Evolutionary conservation across 148 eudicot species (phyloP), one percentile per base, ranked within the genome.

Genomic region (Fagopyrum homotropicum): DNA sequence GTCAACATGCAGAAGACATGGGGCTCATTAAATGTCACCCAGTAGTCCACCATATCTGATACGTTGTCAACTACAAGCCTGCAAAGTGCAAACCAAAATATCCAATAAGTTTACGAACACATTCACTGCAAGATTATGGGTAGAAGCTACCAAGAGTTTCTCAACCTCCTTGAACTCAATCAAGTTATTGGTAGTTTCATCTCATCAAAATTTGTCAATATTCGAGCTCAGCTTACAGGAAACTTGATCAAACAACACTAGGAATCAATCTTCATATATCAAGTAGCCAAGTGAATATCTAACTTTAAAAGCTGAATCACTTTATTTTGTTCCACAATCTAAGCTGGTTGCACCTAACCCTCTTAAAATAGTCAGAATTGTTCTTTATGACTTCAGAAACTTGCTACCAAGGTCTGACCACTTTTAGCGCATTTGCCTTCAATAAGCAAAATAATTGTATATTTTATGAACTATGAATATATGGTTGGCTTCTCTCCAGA

Each of bases 1-100:
- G 99, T 95, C 76, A 95, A 82, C 96, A 95, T 80, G 79, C 90
- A 88, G 83, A 92, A 95, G 72, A 95, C 88, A 87, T 95, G 99
- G 74, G 99, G 99, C 87, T 95, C 99, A 77, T 95, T 95, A 79
- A 95, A 95, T 16, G 98, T 95, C 46, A 95, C 88, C 99, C 99
- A 95, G 78, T 92, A 95, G 83, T 95, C 97, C 9, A 95, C 99
- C 64, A 86, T 60, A 73, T 92, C 96, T 69, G 87, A 84, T 69
- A 95, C 91, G 80, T 78, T 72, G 80, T 95, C 99, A 40, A 92
- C 96, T 75, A 95, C 97, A 82, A 95, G 86, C 90, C 99, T 94
- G 93, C 81, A 90, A 79, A 35, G 40, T 35, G 40, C 40, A 35
- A 40, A 75, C 47, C 22, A 72, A 71, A 79, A 66, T 15, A 40